These are phyloP conservation scores for Pueraria montana DNA, from an alignment of 306 rosid genomes.

Conservation along the genomic window DNA sequence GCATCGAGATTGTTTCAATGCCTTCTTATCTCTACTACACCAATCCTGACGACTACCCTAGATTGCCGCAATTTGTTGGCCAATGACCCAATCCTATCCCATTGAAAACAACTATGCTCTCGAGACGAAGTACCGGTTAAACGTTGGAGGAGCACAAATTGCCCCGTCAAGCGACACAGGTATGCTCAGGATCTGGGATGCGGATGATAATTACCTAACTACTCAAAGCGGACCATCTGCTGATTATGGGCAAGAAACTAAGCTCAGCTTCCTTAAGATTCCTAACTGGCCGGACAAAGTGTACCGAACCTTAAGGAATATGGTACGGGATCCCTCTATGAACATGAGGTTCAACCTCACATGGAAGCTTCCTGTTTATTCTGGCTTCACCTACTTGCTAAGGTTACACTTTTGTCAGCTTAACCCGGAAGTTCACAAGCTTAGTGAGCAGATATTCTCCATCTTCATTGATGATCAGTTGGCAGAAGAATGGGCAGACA, in stretches of 20 bases:
- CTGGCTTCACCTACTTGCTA: slow-evolving; percentile 11
- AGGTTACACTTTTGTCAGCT: slow-evolving; percentile 11
- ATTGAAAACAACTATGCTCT: background rate
- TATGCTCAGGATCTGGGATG: background rate
- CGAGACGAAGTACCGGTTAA: background rate
- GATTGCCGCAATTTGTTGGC: background rate
- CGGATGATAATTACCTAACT: background rate
- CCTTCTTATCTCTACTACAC: slow-evolving; percentile 19
- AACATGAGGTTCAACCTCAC: background rate
- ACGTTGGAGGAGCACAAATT: background rate
- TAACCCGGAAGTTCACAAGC: accelerated
- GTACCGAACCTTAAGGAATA: background rate
- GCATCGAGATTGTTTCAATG: background rate
- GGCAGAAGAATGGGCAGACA: background rate
- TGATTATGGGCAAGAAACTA: background rate
- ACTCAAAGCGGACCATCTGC: background rate
- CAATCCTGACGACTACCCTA: background rate
- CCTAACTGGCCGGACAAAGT: background rate
- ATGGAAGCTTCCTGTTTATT: background rate
- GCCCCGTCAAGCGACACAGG: background rate
- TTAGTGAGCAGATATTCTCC: background rate
- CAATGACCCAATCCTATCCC: accelerated
- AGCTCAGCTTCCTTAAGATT: background rate
- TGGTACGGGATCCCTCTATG: background rate
- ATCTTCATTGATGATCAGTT: background rate